phyloP scores from a whole-genome alignment of 306 rosid species.

The Leucaena leucocephala region DNA sequence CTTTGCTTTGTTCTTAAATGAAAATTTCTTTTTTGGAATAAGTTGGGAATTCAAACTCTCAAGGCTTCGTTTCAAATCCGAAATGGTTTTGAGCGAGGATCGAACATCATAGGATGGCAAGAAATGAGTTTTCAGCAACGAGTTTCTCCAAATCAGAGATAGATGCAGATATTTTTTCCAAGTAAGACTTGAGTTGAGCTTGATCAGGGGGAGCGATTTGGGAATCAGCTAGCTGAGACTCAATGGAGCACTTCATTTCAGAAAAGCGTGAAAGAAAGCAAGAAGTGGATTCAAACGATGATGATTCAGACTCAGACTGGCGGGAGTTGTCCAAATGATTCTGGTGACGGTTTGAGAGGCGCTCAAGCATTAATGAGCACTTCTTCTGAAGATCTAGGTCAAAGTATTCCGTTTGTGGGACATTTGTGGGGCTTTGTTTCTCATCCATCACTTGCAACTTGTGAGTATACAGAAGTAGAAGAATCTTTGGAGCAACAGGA shows the following conservation, averaged over 20 bases:
- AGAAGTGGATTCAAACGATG: constrained; percentile 55
- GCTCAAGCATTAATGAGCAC: constrained; percentile 72
- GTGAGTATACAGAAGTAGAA: not conserved
- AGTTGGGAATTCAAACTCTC: constrained; percentile 51
- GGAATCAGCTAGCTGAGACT: constrained; percentile 51
- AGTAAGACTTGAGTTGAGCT: constrained; percentile 50
- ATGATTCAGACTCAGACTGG: constrained; percentile 41
- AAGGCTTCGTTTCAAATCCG: constrained; percentile 61
- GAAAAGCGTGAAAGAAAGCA: constrained; percentile 66
- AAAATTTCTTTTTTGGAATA: constrained; percentile 75
- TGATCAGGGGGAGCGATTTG: constrained; percentile 43
- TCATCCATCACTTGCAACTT: constrained; percentile 33
- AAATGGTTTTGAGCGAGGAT: constrained; percentile 66
- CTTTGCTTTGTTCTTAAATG: constrained; percentile 64
- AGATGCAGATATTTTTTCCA: constrained; percentile 60
- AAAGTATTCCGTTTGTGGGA: constrained; percentile 17
- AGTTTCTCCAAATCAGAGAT: constrained; percentile 79
- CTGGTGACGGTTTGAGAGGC: constrained; percentile 72
- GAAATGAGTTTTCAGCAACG: constrained; percentile 70
- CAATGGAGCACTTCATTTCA: constrained; percentile 55
- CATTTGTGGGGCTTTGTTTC: constrained; percentile 30
- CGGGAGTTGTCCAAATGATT: constrained; percentile 49
- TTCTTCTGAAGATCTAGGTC: constrained; percentile 57
- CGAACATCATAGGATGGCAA: constrained; percentile 83
- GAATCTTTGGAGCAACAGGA: not conserved